phyloP scores from a whole-genome alignment of 179 eudicot species.

The Beta macrorhiza region DNA sequence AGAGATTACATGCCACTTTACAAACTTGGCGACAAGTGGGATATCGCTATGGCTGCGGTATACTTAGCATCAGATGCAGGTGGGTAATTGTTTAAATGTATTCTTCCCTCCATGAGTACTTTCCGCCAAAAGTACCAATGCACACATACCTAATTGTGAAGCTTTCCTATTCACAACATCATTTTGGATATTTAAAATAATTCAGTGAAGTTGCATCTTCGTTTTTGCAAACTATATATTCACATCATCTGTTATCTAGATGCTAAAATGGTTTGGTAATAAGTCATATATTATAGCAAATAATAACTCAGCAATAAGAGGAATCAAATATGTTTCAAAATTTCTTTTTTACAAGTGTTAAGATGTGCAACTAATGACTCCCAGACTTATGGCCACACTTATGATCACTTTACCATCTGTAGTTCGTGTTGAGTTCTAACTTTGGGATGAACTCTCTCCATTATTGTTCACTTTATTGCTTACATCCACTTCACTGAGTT shows the following conservation, averaged over 20 bases:
- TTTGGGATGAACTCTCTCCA: not conserved
- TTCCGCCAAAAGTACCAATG: too few species aligned
- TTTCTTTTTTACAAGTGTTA: not conserved
- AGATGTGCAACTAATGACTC: not conserved
- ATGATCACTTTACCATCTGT: not conserved
- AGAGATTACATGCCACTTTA: slow-evolving; percentile 70
- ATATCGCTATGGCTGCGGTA: slow-evolving; percentile 93
- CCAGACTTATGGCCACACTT: not conserved
- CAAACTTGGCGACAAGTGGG: slow-evolving; percentile 94
- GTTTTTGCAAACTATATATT: too few species aligned
- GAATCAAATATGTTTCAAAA: too few species aligned
- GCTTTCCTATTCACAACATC: not conserved
- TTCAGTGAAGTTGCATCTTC: too few species aligned
- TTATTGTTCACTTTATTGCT: not conserved
- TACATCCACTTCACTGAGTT: not conserved
- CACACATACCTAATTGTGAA: not conserved
- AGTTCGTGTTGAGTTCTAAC: not conserved
- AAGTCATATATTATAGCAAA: not conserved
- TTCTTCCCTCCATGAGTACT: not conserved
- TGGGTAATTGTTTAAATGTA: slow-evolving; percentile 27
- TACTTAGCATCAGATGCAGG: slow-evolving; percentile 95
- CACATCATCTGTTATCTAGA: too few species aligned
- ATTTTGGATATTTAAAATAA: too few species aligned
- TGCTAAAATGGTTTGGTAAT: too few species aligned
- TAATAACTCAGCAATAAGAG: too few species aligned